phyloP scores from a whole-genome alignment of 1,284 basidiomycete species.

The Pseudozyma tsukubaensis region DNA sequence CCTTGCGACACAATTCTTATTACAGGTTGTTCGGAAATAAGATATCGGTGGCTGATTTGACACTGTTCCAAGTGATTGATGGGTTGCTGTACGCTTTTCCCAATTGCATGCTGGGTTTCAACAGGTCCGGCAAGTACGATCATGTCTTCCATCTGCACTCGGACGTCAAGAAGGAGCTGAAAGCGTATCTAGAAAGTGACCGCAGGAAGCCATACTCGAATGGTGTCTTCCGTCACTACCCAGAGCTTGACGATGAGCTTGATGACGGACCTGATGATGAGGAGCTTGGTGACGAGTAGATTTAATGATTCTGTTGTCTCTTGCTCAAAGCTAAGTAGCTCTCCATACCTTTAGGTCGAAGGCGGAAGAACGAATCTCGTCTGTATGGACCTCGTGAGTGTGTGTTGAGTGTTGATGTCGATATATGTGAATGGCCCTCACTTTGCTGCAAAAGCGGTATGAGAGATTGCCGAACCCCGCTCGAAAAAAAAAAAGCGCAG shows the following conservation, averaged over 20 bases:
- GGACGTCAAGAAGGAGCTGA: constrained; percentile 67
- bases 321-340: no score
- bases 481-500: background rate
- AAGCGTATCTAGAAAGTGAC: constrained; percentile 71
- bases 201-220: constrained; percentile 70
- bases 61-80: constrained; percentile 71
- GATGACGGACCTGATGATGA: background rate
- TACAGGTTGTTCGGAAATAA: constrained; percentile 69
- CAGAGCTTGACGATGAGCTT: constrained; percentile 71
- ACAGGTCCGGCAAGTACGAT: constrained; percentile 63
- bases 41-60: constrained; percentile 72
- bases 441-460: background rate
- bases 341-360: no score
- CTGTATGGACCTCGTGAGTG: no score
- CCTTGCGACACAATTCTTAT: constrained; percentile 55
- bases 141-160: constrained; percentile 56
- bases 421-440: constrained; percentile 9
- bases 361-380: no score
- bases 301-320: no score
- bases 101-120: constrained; percentile 67
- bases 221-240: constrained; percentile 72
- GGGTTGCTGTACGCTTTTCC: constrained; percentile 73
- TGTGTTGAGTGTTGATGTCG: background rate
- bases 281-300: background rate
- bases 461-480: constrained; percentile 15